A percentile compares a stretch with the other conserved stretches of the same genome.
phyloP scores from a whole-genome alignment of 768 basidiomycete genomes.

The Podaxis carcinomalis region DNA sequence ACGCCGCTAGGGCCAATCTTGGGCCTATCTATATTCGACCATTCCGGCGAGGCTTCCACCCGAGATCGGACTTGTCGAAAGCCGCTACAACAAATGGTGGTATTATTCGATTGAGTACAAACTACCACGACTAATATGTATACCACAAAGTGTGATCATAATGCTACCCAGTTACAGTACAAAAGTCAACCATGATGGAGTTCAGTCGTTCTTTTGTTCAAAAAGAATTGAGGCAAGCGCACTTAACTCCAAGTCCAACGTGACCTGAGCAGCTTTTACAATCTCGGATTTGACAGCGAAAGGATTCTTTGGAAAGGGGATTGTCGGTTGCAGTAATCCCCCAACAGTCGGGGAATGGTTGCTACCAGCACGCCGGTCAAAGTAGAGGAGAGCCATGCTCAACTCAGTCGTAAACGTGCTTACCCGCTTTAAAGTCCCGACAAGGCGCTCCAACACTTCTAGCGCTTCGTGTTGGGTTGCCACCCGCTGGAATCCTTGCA shows the following conservation, averaged over 20 bases:
- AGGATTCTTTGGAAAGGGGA: background rate
- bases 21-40: background rate
- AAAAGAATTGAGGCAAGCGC: background rate
- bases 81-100: background rate
- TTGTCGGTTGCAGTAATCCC: background rate
- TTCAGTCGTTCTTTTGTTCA: background rate
- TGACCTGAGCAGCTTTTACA: background rate
- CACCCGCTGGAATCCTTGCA: background rate
- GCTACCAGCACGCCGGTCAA: background rate
- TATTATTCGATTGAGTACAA: background rate
- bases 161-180: background rate
- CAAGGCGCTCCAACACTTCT: background rate
- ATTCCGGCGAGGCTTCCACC: background rate
- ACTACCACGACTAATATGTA: no score
- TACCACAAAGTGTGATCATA: no score
- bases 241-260: background rate
- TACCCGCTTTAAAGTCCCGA: background rate
- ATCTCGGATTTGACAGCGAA: background rate
- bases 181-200: background rate
- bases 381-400: background rate
- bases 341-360: background rate
- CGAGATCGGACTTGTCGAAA: background rate
- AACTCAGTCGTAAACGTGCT: background rate
- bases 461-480: background rate
- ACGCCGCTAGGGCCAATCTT: no score